Conservation (phyloP, 768 basidiomycete genomes). For the Xerocomus spinulosus region DNA sequence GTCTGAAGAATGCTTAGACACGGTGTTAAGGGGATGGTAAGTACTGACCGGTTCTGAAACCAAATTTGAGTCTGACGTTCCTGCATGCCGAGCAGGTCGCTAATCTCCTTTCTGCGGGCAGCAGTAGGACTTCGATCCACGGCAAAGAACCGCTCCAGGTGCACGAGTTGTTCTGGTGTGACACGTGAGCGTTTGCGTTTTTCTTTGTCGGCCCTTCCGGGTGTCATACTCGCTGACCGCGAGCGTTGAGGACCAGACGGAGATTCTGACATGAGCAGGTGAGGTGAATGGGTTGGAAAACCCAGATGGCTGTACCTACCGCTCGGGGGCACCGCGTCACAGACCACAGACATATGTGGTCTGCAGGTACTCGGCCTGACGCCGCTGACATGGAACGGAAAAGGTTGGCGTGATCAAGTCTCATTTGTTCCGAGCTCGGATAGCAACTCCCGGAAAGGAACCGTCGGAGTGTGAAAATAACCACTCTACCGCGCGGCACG, state of each 20-base stretch:
- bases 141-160: conserved; percentile 67
- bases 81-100: conserved; percentile 70
- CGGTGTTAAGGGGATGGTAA: not conserved
- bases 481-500: not conserved
- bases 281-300: conserved; percentile 25
- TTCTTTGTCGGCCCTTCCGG: conserved; percentile 40
- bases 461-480: conserved; percentile 16
- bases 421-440: conserved; percentile 26
- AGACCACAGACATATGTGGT: conserved; percentile 26
- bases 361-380: conserved; percentile 17
- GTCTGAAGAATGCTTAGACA: conserved; percentile 38
- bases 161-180: conserved; percentile 73
- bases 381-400: conserved; percentile 31
- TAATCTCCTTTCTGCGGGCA: conserved; percentile 66
- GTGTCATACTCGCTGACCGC: conserved; percentile 22
- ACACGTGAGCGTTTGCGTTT: conserved; percentile 75
- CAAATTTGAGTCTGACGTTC: conserved; percentile 88
- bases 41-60: conserved; percentile 71
- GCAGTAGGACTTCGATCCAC: conserved; percentile 70
- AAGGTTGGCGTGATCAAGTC: conserved; percentile 16
- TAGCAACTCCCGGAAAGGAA: conserved; percentile 30
- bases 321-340: conserved; percentile 15
- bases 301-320: conserved; percentile 26
- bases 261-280: conserved; percentile 29
- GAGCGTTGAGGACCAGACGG: conserved; percentile 35